Conservation (phyloP, 768 basidiomycete species). For the Kwoniella europaea region DNA sequence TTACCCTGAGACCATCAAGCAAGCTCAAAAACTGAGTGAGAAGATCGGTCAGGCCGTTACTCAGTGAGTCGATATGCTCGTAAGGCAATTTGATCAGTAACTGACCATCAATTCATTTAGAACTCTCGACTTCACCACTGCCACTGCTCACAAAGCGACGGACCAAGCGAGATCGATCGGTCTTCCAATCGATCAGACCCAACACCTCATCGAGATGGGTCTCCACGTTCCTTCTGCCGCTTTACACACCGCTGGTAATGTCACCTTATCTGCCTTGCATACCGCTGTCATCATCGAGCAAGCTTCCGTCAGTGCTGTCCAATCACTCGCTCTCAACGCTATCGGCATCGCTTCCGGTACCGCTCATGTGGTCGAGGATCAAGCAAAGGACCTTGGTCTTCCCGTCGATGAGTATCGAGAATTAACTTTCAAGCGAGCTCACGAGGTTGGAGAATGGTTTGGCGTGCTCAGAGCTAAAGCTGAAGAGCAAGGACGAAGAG, state of each 20-base stretch:
- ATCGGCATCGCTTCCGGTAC: constrained; percentile 25
- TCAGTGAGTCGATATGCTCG: constrained; percentile 1
- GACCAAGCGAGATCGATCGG: constrained; percentile 11
- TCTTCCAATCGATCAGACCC: constrained; percentile 21
- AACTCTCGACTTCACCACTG: background rate
- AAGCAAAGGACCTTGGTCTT: constrained; percentile 39
- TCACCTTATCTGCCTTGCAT: constrained; percentile 5
- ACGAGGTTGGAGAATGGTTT: constrained; percentile 20
- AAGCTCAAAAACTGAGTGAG: constrained; percentile 31
- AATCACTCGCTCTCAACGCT: constrained; percentile 21
- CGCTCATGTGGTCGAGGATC: constrained; percentile 29
- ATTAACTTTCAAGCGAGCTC: constrained; percentile 6
- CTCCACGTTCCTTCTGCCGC: constrained; percentile 11
- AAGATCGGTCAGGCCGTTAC: constrained; percentile 18
- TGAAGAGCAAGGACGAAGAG: constrained; percentile 16
- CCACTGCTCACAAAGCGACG: constrained; percentile 11
- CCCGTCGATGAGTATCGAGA: constrained; percentile 38
- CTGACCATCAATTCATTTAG: background rate
- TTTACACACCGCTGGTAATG: constrained; percentile 10
- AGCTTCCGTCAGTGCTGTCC: constrained; percentile 2
- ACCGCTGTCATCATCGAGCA: constrained; percentile 21
- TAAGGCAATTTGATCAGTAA: background rate
- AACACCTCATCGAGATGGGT: constrained; percentile 15
- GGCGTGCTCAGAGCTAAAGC: constrained; percentile 28
- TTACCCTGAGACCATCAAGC: constrained; percentile 19